Base-by-base conservation (phyloP, 345 rosid species). In the Geranium rotundifolium region DNA sequence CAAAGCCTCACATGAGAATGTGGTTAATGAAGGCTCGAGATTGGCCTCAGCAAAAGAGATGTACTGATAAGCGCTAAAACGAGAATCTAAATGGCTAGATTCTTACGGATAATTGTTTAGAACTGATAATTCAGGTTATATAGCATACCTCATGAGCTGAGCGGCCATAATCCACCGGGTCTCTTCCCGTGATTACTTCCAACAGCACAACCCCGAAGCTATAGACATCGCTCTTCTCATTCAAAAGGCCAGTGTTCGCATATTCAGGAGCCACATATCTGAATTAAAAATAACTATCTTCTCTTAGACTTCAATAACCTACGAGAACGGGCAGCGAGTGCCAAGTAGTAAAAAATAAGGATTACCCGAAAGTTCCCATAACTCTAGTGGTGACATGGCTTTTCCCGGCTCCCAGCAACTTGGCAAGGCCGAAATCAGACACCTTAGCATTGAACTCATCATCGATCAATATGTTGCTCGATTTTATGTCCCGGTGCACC, bases 331-430 rank as follows among this genome's bases (percentile, higher is more conserved):
- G 27, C 27, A 23, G 27, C 27, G 2, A 23, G 27, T 23, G 27
- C 27, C 27, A 23, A 23, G 27, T 23, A 23, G 27, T 23, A 23
- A 23, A 23, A 23, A 23, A 23, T 0, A 0, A 23, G 27, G 55
- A 81, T 69, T 71, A 85, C 99, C 99, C 99, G 59, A 90, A 95
- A 62, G 99, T 95, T 72, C 99, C 99, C 97, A 95, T 95, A 50
- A 95, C 97, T 69, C 99, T 85, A 65, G 99, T 95, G 7, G 97
- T 88, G 62, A 95, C 92, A 71, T 88, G 90, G 63, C 95, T 95
- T 76, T 84, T 95, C 71, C 96, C 99, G 58, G 93, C 90, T 17
- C 99, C 99, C 50, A 95, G 87, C 79, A 95, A 75, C 76, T 95
- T 95, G 13, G 99, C 99, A 64, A 95, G 73, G 72, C 99, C 97